Conservation (phyloP, 2,329 filamentous ascomycete genomes). For the Eurotiales sp. region DNA sequence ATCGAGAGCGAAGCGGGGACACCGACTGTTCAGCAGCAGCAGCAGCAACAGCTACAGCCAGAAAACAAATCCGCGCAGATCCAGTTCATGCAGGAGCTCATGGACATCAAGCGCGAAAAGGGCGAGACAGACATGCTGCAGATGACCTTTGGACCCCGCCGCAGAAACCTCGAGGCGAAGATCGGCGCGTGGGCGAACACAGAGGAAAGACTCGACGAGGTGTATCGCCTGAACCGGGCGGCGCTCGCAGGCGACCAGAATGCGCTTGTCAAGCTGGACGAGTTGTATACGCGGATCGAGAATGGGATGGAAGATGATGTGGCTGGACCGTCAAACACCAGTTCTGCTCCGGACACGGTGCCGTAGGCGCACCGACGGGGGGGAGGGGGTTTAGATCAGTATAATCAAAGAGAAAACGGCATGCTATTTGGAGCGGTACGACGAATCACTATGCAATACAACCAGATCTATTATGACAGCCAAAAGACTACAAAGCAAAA, state of each 20-base stretch:
- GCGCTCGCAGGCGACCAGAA: constrained; percentile 34
- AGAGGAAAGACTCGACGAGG: constrained; percentile 33
- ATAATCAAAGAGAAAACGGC: no score
- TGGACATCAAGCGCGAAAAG: constrained; percentile 59
- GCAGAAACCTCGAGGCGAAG: constrained; percentile 28
- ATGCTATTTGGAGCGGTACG: no score
- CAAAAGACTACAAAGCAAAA: no score
- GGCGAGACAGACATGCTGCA: constrained; percentile 64
- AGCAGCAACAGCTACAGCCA: constrained; percentile 2
- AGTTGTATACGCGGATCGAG: constrained; percentile 31
- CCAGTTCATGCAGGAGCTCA: constrained; percentile 62
- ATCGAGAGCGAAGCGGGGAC: no score
- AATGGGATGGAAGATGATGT: background rate
- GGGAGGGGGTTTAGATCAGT: no score
- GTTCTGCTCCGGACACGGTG: background rate
- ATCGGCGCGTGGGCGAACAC: constrained; percentile 36
- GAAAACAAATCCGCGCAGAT: constrained; percentile 33
- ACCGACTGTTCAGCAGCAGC: no score
- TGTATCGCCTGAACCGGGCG: constrained; percentile 34
- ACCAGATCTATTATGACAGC: no score
- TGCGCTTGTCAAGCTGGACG: constrained; percentile 33
- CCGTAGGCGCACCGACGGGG: no score
- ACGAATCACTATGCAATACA: no score
- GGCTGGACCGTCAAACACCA: background rate
- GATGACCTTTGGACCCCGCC: constrained; percentile 52